Evolutionary conservation across 2,329 filamentous ascomycete genomes (phyloP).

Genomic region (Exophiala mesophila): DNA sequence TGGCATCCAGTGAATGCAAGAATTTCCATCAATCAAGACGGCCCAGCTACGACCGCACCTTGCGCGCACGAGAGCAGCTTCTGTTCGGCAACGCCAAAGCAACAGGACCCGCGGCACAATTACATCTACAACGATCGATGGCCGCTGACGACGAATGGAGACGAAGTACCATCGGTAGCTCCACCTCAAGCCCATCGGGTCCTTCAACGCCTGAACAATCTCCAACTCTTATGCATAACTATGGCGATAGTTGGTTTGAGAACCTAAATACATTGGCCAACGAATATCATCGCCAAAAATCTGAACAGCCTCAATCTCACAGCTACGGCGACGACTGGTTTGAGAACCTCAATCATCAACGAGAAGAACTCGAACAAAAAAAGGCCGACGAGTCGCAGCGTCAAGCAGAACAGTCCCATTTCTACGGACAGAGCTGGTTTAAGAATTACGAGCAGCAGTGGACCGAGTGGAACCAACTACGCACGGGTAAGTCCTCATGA

Average conservation of each 20-base stretch:
- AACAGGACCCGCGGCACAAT: neutral
- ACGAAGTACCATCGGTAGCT: neutral
- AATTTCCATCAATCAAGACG: neutral
- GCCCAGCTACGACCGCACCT: neutral
- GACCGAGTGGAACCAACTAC: conserved; percentile 15
- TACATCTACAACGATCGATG: neutral
- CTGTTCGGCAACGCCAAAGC: neutral
- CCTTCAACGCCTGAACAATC: no score
- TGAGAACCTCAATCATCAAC: conserved; percentile 12
- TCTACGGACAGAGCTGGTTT: conserved; percentile 17
- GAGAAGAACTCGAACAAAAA: conserved; percentile 9
- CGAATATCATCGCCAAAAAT: conserved; percentile 8
- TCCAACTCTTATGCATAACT: conserved; percentile 15
- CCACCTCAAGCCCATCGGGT: neutral
- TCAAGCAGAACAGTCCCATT: conserved; percentile 6
- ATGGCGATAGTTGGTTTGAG: conserved; percentile 18
- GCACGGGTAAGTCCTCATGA: conserved; percentile 9
- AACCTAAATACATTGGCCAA: conserved; percentile 11
- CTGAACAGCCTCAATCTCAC: conserved; percentile 3
- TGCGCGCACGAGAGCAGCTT: conserved; percentile 1
- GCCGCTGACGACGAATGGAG: conserved; percentile 1
- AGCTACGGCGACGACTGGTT: conserved; percentile 11
- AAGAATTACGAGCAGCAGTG: conserved; percentile 13
- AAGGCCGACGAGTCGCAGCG: neutral
- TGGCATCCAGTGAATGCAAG: conserved; percentile 5